Evolutionary conservation across 192 early-diverging fungal genomes (phyloP).

Genomic region (Coemansia interrupta): DNA sequence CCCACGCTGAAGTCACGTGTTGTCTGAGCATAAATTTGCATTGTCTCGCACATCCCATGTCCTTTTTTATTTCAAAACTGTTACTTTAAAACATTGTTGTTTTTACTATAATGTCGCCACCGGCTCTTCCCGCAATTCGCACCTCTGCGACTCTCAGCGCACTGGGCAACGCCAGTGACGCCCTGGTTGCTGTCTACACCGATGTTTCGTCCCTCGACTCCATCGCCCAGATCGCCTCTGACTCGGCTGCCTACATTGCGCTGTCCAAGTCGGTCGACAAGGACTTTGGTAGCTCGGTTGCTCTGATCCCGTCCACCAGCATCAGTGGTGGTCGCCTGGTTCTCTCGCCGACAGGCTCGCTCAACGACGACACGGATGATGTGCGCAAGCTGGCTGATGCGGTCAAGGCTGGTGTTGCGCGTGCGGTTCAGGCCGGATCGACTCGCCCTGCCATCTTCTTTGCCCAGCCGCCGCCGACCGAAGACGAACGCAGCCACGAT

Average conservation of each 20-base stretch:
- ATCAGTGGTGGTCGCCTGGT: constrained; percentile 66
- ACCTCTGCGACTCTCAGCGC: constrained; percentile 13
- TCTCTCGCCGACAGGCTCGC: constrained; percentile 70
- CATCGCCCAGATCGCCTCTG: constrained; percentile 2
- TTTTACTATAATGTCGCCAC: constrained; percentile 8
- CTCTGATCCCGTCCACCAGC: constrained; percentile 19
- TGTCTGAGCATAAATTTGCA: neutral
- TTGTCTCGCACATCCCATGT: neutral
- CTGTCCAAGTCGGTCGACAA: constrained; percentile 38
- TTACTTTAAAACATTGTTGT: neutral
- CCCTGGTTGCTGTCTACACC: constrained; percentile 33
- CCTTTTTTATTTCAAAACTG: constrained; percentile 5
- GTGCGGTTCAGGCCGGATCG: constrained; percentile 64
- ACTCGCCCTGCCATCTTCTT: constrained; percentile 60
- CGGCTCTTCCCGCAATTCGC: constrained; percentile 25
- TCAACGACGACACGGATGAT: constrained; percentile 76
- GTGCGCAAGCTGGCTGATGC: constrained; percentile 70
- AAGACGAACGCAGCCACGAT: constrained; percentile 18
- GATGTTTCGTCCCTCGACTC: constrained; percentile 8
- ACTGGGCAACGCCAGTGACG: constrained; percentile 20
- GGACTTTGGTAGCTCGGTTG: constrained; percentile 36
- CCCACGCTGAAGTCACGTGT: neutral
- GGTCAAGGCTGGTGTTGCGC: constrained; percentile 63
- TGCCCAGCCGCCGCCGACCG: constrained; percentile 50
- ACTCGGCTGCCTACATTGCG: neutral